Evolutionary conservation across 177 flowering plant species (phyloP).

Genomic region (Telopea speciosissima): DNA sequence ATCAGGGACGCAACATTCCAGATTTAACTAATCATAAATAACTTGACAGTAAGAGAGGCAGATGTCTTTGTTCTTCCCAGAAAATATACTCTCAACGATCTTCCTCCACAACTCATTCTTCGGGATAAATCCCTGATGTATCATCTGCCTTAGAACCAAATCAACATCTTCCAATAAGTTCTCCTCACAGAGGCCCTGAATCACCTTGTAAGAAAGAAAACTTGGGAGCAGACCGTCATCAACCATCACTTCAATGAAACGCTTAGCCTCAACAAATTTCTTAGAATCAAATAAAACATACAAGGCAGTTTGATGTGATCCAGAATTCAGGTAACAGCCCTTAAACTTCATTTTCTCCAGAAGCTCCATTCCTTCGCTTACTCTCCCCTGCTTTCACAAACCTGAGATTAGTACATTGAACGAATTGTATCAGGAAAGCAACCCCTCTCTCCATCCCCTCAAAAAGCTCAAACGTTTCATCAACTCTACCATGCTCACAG

Average conservation of each 20-base stretch:
- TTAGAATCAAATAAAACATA: constrained; percentile 52
- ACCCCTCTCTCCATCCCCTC: constrained; percentile 64
- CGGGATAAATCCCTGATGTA: constrained; percentile 59
- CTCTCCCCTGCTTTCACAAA: constrained; percentile 54
- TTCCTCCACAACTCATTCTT: constrained; percentile 70
- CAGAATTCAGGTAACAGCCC: constrained; percentile 72
- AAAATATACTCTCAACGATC: constrained; percentile 30
- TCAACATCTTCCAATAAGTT: constrained; percentile 45
- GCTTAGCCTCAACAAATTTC: constrained; percentile 52
- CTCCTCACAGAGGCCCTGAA: constrained; percentile 51
- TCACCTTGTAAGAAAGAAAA: constrained; percentile 56
- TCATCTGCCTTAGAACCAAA: constrained; percentile 63
- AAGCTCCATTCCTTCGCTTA: constrained; percentile 49
- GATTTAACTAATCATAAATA: neutral
- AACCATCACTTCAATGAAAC: constrained; percentile 46
- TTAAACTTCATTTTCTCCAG: constrained; percentile 52
- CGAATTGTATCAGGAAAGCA: constrained; percentile 52
- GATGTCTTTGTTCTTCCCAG: neutral
- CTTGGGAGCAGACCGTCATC: constrained; percentile 45
- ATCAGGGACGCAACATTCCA: neutral
- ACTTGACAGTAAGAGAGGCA: neutral
- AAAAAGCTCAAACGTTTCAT: constrained; percentile 57
- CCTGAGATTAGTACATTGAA: constrained; percentile 75
- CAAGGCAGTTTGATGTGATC: constrained; percentile 67
- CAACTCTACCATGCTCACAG: constrained; percentile 47